These are phyloP conservation scores for Acanthamoeba lenticulata DNA, from an alignment of 208 protist species.

Conservation along the genomic window DNA sequence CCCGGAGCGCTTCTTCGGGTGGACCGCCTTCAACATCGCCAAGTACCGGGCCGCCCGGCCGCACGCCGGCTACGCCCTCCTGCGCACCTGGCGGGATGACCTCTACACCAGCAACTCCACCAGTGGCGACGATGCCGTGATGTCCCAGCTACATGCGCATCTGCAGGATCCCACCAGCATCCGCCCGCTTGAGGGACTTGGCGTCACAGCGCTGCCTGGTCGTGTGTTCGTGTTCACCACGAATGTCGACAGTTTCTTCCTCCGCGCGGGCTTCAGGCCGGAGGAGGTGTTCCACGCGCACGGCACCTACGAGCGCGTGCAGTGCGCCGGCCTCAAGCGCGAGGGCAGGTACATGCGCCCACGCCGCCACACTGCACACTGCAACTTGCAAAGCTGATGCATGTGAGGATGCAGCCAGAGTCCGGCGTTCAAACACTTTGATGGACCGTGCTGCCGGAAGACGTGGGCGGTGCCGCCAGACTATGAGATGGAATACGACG, in stretches of 20 bases:
- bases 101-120: background rate
- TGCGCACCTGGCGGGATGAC: background rate
- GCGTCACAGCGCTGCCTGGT: background rate
- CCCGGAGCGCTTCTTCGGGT: slow-evolving; percentile 15
- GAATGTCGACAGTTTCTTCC: slow-evolving; percentile 9
- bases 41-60: background rate
- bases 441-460: background rate
- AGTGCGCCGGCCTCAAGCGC: slow-evolving; percentile 27
- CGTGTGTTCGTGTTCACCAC: slow-evolving; percentile 17
- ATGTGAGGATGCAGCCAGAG: background rate
- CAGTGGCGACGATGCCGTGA: background rate
- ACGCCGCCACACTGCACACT: background rate
- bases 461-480: background rate
- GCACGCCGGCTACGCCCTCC: background rate
- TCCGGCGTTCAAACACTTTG: slow-evolving; percentile 34
- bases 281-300: slow-evolving; percentile 27
- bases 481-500: slow-evolving; percentile 23
- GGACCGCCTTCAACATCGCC: background rate
- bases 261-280: background rate
- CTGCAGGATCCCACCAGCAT: background rate
- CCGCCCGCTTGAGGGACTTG: background rate
- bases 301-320: slow-evolving; percentile 2
- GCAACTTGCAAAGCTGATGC: background rate
- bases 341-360: background rate
- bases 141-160: background rate